Base-by-base conservation (phyloP, 805 yeast genomes). In the Metschnikowia dekortorum region DNA sequence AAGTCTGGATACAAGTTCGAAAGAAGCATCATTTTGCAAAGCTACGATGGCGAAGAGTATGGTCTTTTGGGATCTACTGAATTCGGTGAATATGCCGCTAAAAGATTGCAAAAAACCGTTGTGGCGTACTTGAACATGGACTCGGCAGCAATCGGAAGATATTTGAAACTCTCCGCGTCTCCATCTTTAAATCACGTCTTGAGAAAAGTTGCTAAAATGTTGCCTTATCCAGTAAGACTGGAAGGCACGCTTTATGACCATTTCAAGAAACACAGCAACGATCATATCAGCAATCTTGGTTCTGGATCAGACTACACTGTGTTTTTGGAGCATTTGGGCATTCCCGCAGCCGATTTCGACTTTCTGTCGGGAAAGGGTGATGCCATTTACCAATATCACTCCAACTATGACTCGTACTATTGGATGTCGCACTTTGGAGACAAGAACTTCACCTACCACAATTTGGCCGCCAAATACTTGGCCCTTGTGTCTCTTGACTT, bases 41-140 rank as follows among this genome's bases (percentile, higher is more conserved):
- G 87, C 30, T 89, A 90, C 90, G 96, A 89, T 66, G 95, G 88
- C 34, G 90, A 83, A 56, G 89, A 84, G 60, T 79, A 79, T 54
- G 92, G 87, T 0, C 68, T 82, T 48, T 56, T 88, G 31, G 96
- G 96, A 1, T 82, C 90, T 0, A 84, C 94, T 0, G 94, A 88
- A 59, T 86, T 76, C 70, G 89, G 84, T 6, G 92, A 87, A 63
- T 81, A 80, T 48, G 71, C 79, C 49, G 75, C 74, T 2, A 61
- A 70, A 28, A 60, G 60, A 31, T 64, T 87, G 34, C 69, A 73
- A 43, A 72, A 69, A 37, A 74, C 76, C 39, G 84, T 80, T 1
- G 75, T 85, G 37, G 88, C 87, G 0, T 87, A 87, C 62, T 61
- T 87, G 52, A 87, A 87, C 65, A 64, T 83, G 49, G 94, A 87